Evolutionary conservation across 2,329 filamentous ascomycete genomes (phyloP).

Genomic region (Microdochium paspali): DNA sequence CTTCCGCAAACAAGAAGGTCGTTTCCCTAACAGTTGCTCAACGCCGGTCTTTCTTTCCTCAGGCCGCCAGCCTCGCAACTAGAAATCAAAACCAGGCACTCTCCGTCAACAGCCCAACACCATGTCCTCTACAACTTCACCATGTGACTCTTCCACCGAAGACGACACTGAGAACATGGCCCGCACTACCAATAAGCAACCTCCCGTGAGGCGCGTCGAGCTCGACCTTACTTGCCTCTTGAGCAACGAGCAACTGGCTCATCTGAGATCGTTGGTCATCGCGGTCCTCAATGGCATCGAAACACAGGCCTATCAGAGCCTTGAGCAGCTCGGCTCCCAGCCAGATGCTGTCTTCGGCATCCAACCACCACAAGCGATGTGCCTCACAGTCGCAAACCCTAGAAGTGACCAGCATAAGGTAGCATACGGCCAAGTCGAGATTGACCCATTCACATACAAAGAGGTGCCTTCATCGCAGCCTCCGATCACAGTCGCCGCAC

Average conservation of each 20-base stretch:
- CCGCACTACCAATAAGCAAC: constrained; percentile 7
- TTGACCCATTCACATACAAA: constrained; percentile 1
- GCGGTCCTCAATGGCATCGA: constrained; percentile 47
- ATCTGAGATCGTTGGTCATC: constrained; percentile 40
- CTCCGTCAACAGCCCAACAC: neutral
- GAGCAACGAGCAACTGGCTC: constrained; percentile 36
- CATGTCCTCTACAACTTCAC: neutral
- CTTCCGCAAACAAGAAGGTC: neutral
- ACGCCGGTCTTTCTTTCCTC: neutral
- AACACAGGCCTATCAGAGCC: constrained; percentile 39
- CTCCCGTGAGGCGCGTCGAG: constrained; percentile 27
- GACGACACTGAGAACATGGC: constrained; percentile 5
- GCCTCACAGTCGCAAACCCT: constrained; percentile 24
- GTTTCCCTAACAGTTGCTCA: neutral
- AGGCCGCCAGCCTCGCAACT: neutral
- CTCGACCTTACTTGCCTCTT: constrained; percentile 42
- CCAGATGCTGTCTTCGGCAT: constrained; percentile 19
- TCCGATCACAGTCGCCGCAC: no score
- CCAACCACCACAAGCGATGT: constrained; percentile 14
- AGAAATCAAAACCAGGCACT: neutral
- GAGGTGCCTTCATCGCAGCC: neutral
- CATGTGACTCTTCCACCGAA: neutral
- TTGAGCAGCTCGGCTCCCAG: constrained; percentile 36
- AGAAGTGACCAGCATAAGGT: constrained; percentile 16
- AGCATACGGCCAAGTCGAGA: neutral